Base-by-base conservation (phyloP, 2,329 filamentous ascomycete species). In the Diplodia corticola region DNA sequence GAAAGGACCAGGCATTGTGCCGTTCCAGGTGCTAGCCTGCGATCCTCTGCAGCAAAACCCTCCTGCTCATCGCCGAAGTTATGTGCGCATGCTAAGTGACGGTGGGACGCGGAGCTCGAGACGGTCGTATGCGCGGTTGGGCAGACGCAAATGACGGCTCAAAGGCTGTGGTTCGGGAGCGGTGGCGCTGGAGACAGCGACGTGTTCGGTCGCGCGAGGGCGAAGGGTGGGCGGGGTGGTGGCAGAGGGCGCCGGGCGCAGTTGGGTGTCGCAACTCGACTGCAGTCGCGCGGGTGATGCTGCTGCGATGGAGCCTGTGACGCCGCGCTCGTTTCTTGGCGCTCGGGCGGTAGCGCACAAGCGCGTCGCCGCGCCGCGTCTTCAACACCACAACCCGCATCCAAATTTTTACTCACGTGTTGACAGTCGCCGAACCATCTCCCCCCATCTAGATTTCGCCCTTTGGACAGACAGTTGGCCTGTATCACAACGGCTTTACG, bases 1-100 rank as follows among this genome's bases (percentile, higher is more conserved):
- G 69, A 75, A 70, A 67, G 66, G 59, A 69, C 67, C 64, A 66
- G 64, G 64, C 64, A 66, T 66, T 28, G n/a, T 66, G 64, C 64
- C 55, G 64, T 63, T 61, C 46, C 57, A 66, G 64, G 64, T 46
- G 26, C 37, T 54, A 66, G 59, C 64, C 64, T 50, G 64, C 28
- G 55, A 61, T 55, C 64, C 64, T 61, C n/a, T 50, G 55, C 37
- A 57, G 54, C n/a, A 33, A 54, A 28, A 37, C 30, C 26, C 44
- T 54, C 55, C 64, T 61, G 59, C 55, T 63, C 64, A 66, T 66
- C 64, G 64, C 64, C 64, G 46, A 54, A 57, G 24, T 55, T 61
- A 61, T 51, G 55, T 30, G 48, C 64, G 55, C 64, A 66, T 49
- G 64, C 64, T 49, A 59, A n/a, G 54, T 51, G 46, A 59, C n/a